A percentile compares a stretch with the other conserved stretches of the same genome.
Evolutionary conservation across 768 basidiomycete species (phyloP).

Genomic region (Mycena polygramma): DNA sequence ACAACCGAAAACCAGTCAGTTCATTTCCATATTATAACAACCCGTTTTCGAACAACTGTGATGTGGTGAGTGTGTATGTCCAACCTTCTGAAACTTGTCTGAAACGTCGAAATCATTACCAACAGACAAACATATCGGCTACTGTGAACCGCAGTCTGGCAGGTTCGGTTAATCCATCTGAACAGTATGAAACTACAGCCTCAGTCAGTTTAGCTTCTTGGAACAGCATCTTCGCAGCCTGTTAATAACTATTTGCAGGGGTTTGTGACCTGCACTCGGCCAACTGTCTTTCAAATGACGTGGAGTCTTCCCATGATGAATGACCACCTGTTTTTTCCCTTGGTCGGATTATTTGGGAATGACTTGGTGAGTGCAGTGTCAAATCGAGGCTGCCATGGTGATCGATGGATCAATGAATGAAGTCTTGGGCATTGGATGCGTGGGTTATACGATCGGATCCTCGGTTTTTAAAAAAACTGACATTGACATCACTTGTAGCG

Average conservation of each 20-base stretch:
- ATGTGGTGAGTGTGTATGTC: neutral
- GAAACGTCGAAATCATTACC: neutral
- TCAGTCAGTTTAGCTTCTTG: neutral
- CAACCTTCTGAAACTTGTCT: too few species aligned
- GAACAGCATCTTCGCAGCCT: neutral
- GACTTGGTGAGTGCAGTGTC: constrained; percentile 10
- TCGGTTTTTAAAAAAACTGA: too few species aligned
- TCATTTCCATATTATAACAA: constrained; percentile 20
- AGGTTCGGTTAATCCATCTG: neutral
- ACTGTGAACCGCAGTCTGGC: neutral
- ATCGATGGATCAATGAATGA: neutral
- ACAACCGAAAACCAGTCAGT: neutral
- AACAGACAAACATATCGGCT: neutral
- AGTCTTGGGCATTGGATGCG: neutral
- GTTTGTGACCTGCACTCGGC: constrained; percentile 2
- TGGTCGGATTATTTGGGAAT: neutral
- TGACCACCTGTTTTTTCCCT: too few species aligned
- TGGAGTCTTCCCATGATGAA: neutral
- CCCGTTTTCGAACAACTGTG: constrained; percentile 8
- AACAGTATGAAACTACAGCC: neutral
- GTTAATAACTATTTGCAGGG: constrained; percentile 7
- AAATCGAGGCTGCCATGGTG: too few species aligned
- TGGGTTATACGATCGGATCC: neutral
- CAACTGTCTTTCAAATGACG: constrained; percentile 5
- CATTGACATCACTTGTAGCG: neutral